Evolutionary conservation across 768 basidiomycete genomes (phyloP), one percentile per base, ranked within the genome.

Genomic region (Auricularia sp.): DNA sequence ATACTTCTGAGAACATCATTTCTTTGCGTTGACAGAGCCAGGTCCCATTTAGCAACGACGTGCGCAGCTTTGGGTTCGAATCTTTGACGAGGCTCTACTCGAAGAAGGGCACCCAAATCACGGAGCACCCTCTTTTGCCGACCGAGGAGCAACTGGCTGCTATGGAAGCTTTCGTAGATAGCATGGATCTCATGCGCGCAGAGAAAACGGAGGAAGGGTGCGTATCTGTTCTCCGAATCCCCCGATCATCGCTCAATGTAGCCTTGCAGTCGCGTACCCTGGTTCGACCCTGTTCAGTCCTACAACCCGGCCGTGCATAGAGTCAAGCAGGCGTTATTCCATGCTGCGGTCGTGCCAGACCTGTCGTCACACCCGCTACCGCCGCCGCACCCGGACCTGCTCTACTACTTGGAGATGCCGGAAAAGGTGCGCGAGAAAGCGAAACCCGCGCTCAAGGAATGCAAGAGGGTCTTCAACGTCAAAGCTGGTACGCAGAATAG

Each of bases 21-120:
- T 3, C 14, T 10, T 18, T 29, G 29, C 12, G 3, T 29, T 54
- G 23, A 35, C 23, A 56, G 65, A 44, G 51, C 10, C 67, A 95
- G 93, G 84, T 98, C 83, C 96, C 96, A 0, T 98, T 97, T 71
- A 93, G 93, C 2, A 96, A 99, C 72, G 96, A 99, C 69, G 80
- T 93, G 62, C 85, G 93, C 65, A 89, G 86, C 67, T 93, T 91
- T 74, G 85, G 84, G 10, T 98, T 99, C 72, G 84, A 88, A 0
- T 91, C 91, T 0, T 80, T 98, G 36, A 84, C 86, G 54, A 79
- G 79, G 10, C 81, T 96, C 16, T 77, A 87, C 65, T 87, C 85
- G 64, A 89, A 84, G 72, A 87, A 86, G 58, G 93, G 93, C 2
- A 87, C 91, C 68, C 73, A 72, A 0, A 73, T 98, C 43, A 82